phyloP scores from a whole-genome alignment of 805 yeast genomes.

The Pichia pseudocactophila region DNA sequence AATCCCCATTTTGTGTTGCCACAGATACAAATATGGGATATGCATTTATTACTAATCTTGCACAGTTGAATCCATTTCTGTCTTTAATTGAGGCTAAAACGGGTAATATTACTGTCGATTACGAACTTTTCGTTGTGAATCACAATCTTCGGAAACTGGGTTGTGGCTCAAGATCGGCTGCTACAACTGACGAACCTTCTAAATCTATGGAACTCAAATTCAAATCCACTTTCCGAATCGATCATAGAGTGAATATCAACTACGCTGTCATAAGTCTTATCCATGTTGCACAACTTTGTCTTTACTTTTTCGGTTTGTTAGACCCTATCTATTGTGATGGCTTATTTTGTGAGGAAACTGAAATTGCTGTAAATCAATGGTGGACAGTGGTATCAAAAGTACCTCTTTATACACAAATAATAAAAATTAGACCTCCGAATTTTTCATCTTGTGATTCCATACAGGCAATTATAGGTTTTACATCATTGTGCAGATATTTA shows the following conservation, averaged over 20 bases:
- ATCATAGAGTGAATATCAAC: slow-evolving; percentile 41
- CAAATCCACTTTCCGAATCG: slow-evolving; percentile 59
- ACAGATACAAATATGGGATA: slow-evolving; percentile 53
- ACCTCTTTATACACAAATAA: slow-evolving; percentile 15
- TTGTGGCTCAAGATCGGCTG: slow-evolving; percentile 80
- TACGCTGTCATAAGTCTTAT: slow-evolving; percentile 72
- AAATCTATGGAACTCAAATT: slow-evolving; percentile 79
- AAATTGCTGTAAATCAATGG: slow-evolving; percentile 65
- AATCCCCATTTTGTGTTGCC: slow-evolving; percentile 54
- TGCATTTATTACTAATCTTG: slow-evolving; percentile 74
- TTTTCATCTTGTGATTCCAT: slow-evolving; percentile 39
- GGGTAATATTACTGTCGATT: slow-evolving; percentile 39
- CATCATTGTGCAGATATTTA: slow-evolving; percentile 56
- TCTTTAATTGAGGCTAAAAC: slow-evolving; percentile 61
- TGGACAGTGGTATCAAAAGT: slow-evolving; percentile 49
- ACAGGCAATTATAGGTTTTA: slow-evolving; percentile 71
- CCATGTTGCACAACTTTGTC: slow-evolving; percentile 61
- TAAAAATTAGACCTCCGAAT: slow-evolving; percentile 18
- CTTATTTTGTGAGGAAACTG: slow-evolving; percentile 68
- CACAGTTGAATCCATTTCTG: slow-evolving; percentile 59
- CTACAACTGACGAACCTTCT: slow-evolving; percentile 60
- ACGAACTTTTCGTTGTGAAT: slow-evolving; percentile 59
- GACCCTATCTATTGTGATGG: slow-evolving; percentile 76
- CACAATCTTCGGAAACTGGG: slow-evolving; percentile 66
- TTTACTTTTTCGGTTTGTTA: slow-evolving; percentile 69